Conservation (phyloP, 2,329 filamentous ascomycete species). For the Pyrenophora graminea region DNA sequence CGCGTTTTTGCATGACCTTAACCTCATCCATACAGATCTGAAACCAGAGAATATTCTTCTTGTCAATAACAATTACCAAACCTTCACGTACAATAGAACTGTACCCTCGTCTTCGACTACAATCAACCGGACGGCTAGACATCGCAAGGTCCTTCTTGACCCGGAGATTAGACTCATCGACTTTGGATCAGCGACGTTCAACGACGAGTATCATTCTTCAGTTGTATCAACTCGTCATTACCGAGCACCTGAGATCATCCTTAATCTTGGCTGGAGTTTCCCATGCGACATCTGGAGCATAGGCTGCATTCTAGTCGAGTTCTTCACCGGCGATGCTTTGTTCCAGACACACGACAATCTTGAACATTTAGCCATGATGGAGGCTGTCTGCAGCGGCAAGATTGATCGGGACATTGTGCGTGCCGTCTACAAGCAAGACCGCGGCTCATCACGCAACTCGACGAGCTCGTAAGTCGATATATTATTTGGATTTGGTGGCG, state of each 20-base stretch:
- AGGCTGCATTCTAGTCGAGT: conserved; percentile 69
- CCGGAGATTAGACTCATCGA: conserved; percentile 70
- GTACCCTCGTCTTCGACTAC: conserved; percentile 67
- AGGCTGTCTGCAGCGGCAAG: conserved; percentile 61
- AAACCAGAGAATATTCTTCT: conserved; percentile 72
- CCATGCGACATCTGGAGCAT: conserved; percentile 73
- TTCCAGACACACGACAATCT: conserved; percentile 72
- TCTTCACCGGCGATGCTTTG: conserved; percentile 69
- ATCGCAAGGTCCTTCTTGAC: conserved; percentile 65
- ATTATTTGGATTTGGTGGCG: not conserved
- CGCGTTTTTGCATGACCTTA: conserved; percentile 94
- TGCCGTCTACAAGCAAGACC: conserved; percentile 56
- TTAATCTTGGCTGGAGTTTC: conserved; percentile 70
- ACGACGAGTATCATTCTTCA: conserved; percentile 70
- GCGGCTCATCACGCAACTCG: conserved; percentile 54
- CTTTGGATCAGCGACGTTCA: conserved; percentile 69
- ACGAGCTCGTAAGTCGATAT: conserved; percentile 57
- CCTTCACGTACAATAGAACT: conserved; percentile 70
- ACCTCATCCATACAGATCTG: conserved; percentile 88
- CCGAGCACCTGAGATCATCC: conserved; percentile 68
- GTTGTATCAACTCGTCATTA: conserved; percentile 71
- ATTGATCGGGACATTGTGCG: conserved; percentile 61
- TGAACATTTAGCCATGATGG: conserved; percentile 72
- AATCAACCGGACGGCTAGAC: conserved; percentile 61
- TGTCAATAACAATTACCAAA: conserved; percentile 67